Conservation (phyloP, 2,329 filamentous ascomycete species). For the Microcera coccophila region DNA sequence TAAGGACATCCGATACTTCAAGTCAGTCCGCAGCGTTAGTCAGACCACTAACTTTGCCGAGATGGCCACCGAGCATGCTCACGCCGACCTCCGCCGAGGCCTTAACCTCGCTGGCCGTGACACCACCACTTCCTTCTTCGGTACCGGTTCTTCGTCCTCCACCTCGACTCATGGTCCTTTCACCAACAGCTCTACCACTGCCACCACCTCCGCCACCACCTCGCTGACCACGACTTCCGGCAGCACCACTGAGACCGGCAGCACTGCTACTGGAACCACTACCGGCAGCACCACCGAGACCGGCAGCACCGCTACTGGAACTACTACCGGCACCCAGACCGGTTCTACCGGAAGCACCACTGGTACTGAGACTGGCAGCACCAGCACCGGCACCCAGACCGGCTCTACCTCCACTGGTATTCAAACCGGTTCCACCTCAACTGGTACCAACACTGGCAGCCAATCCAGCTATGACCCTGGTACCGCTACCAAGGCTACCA, state of each 20-base stretch:
- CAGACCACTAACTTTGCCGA: neutral
- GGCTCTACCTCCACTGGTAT: slow-evolving; percentile 3
- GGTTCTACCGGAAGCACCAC: neutral
- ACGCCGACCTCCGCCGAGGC: neutral
- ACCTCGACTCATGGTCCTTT: slow-evolving; percentile 2
- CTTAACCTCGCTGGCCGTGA: neutral
- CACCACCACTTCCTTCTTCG: neutral
- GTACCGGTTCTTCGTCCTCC: neutral
- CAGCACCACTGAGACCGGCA: slow-evolving; percentile 7
- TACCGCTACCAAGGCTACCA: neutral
- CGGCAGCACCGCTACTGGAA: neutral
- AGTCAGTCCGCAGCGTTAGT: slow-evolving; percentile 12
- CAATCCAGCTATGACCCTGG: neutral
- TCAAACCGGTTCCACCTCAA: neutral
- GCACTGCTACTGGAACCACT: slow-evolving; percentile 16
- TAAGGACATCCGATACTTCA: slow-evolving; percentile 37
- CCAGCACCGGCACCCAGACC: slow-evolving; percentile 5
- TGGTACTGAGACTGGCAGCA: slow-evolving; percentile 1
- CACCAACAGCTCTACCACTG: slow-evolving; percentile 7
- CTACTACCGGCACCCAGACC: neutral
- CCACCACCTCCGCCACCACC: neutral
- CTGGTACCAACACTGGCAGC: neutral
- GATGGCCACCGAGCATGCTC: neutral
- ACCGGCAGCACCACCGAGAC: neutral
- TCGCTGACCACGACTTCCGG: neutral